These are phyloP conservation scores for Celoporthe dispersa DNA, from an alignment of 2,329 filamentous ascomycete genomes.

Conservation along the genomic window DNA sequence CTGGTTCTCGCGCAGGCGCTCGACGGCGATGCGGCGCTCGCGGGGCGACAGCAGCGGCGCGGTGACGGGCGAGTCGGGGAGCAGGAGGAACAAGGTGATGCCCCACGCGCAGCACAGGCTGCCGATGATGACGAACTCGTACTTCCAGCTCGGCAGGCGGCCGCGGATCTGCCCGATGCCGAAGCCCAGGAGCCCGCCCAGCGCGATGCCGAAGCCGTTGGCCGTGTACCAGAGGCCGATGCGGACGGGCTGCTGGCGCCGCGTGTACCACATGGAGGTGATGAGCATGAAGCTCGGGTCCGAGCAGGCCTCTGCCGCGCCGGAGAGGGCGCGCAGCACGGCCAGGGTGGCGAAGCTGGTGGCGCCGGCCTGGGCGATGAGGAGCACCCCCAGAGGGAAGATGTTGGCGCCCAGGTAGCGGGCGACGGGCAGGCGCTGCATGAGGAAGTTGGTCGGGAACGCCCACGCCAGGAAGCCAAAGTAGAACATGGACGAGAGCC, in stretches of 20 bases:
- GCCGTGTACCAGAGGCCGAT: conserved; percentile 29
- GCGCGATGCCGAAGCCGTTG: conserved; percentile 30
- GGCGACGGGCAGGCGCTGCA: conserved; percentile 40
- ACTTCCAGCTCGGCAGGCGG: conserved; percentile 37
- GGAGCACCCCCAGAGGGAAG: conserved; percentile 58
- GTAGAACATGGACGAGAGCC: conserved; percentile 58
- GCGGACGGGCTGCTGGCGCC: conserved; percentile 27
- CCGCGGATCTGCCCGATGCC: conserved; percentile 41
- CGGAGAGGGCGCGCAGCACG: conserved; percentile 61
- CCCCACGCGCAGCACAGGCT: conserved; percentile 39
- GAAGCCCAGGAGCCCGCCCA: conserved; percentile 40
- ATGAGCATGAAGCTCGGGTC: conserved; percentile 41
- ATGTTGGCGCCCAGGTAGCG: conserved; percentile 51
- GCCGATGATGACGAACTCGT: conserved; percentile 44
- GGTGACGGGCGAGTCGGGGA: conserved; percentile 35
- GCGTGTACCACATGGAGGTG: conserved; percentile 27
- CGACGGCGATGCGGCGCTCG: conserved; percentile 38
- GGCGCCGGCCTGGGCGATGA: conserved; percentile 57
- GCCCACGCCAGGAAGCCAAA: conserved; percentile 47
- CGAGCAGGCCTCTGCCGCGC: conserved; percentile 44
- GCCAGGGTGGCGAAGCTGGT: conserved; percentile 61
- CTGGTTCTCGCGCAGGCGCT: conserved; percentile 40
- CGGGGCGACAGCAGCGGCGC: conserved; percentile 32
- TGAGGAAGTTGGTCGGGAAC: conserved; percentile 38
- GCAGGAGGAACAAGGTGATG: conserved; percentile 29